Conservation (phyloP, 2,329 filamentous ascomycete genomes). For the Pyrenophora seminiperda region DNA sequence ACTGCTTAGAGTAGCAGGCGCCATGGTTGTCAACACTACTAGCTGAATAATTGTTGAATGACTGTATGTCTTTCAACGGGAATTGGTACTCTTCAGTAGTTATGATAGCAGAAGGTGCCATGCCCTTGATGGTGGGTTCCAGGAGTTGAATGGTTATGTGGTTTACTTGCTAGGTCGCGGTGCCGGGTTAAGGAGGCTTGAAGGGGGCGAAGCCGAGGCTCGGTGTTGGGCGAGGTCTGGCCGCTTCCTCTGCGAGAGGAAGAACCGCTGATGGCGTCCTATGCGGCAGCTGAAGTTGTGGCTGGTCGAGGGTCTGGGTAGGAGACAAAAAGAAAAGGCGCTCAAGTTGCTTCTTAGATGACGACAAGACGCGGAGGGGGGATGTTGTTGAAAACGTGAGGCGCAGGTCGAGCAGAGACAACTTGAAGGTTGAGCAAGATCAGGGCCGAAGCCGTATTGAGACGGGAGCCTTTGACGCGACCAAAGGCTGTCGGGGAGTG, state of each 20-base stretch:
- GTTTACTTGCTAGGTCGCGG: slow-evolving; percentile 27
- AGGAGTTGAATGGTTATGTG: slow-evolving; percentile 23
- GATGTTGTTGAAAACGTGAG: slow-evolving; percentile 57
- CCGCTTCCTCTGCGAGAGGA: slow-evolving; percentile 98
- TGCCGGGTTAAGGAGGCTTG: slow-evolving; percentile 85
- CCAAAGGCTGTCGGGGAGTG: slow-evolving; percentile 45
- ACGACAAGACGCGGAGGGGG: slow-evolving; percentile 51
- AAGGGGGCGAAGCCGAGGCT: slow-evolving; percentile 89
- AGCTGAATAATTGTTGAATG: slow-evolving; percentile 34
- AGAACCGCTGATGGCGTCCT: slow-evolving; percentile 97
- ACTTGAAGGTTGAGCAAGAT: slow-evolving; percentile 53
- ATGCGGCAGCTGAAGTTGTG: slow-evolving; percentile 96
- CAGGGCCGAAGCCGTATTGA: slow-evolving; percentile 54
- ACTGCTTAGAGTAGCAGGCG: slow-evolving; percentile 67
- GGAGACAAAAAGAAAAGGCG: slow-evolving; percentile 52
- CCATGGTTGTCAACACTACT: slow-evolving; percentile 54
- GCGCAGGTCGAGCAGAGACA: slow-evolving; percentile 53
- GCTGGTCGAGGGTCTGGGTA: slow-evolving; percentile 59
- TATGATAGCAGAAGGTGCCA: slow-evolving; percentile 72
- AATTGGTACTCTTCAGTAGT: slow-evolving; percentile 50
- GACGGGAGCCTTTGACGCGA: slow-evolving; percentile 50
- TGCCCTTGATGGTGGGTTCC: slow-evolving; percentile 58
- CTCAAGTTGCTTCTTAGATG: slow-evolving; percentile 46
- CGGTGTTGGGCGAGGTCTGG: slow-evolving; percentile 89
- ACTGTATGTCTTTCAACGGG: slow-evolving; percentile 46